Percentiles rank a stretch among this genome's conserved stretches.
Evolutionary conservation across 169 alveolate genomes (phyloP).

Genomic region (Eimeria sp.): DNA sequence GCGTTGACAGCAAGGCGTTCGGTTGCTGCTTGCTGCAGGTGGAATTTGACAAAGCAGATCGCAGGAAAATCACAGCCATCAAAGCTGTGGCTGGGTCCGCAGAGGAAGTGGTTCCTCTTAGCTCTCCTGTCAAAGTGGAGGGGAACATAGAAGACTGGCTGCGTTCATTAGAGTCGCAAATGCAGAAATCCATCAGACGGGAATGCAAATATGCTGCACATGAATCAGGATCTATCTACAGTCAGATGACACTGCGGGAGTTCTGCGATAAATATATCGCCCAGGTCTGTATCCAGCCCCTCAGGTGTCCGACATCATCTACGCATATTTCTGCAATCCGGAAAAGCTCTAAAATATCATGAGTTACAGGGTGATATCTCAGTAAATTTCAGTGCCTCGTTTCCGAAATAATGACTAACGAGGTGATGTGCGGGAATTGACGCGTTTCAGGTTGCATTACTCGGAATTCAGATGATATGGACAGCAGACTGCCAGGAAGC

Average conservation of each 20-base stretch:
- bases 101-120: conserved; percentile 94
- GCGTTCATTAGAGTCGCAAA: conserved; percentile 93
- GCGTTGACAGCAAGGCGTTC: background rate
- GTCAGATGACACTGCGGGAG: conserved; percentile 91
- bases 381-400: no score
- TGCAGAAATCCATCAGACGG: conserved; percentile 94
- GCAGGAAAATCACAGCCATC: conserved; percentile 92
- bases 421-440: background rate
- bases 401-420: background rate
- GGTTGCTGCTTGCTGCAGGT: conserved; percentile 36
- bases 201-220: conserved; percentile 92
- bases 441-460: conserved; percentile 79
- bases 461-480: conserved; percentile 97
- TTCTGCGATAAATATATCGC: conserved; percentile 96
- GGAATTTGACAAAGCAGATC: conserved; percentile 89
- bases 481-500: conserved; percentile 97
- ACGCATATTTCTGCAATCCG: background rate
- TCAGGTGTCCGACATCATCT: no score
- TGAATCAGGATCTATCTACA: conserved; percentile 89
- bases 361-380: background rate
- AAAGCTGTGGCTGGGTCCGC: conserved; percentile 89
- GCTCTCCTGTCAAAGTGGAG: conserved; percentile 96
- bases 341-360: background rate
- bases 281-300: conserved; percentile 87
- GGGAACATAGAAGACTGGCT: conserved; percentile 99